Conservation (phyloP, 805 yeast species). For the Saccharomycopsis malanga region DNA sequence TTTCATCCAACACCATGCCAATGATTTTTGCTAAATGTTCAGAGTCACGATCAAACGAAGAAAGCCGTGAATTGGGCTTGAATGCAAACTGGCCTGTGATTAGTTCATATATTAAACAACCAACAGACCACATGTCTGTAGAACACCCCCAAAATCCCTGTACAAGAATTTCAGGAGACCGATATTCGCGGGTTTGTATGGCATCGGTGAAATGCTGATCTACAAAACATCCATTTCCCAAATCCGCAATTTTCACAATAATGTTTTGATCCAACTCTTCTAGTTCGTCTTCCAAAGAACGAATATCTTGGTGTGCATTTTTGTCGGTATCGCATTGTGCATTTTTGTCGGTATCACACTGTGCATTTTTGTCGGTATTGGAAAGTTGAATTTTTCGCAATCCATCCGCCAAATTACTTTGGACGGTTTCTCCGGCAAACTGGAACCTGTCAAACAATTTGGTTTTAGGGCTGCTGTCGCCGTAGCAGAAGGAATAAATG, state of each 20-base stretch:
- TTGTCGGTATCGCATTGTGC: background rate
- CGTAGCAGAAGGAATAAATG: conserved; percentile 21
- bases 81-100: conserved; percentile 91
- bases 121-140: conserved; percentile 94
- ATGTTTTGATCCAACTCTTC: conserved; percentile 27
- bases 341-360: background rate
- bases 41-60: conserved; percentile 47
- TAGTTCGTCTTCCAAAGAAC: conserved; percentile 14
- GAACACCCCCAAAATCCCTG: conserved; percentile 93
- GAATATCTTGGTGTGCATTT: background rate
- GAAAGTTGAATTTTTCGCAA: background rate
- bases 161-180: conserved; percentile 81
- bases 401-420: background rate
- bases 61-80: conserved; percentile 55
- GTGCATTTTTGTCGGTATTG: too few species aligned
- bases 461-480: conserved; percentile 4
- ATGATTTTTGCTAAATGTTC: conserved; percentile 95
- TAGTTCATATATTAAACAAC: conserved; percentile 84
- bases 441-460: conserved; percentile 2
- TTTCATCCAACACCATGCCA: conserved; percentile 30
- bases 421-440: conserved; percentile 8
- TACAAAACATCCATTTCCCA: conserved; percentile 86
- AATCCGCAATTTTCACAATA: conserved; percentile 83
- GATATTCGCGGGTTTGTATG: conserved; percentile 86
- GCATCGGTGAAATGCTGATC: conserved; percentile 79